Evolutionary conservation across 495 filamentous ascomycete genomes (phyloP), one percentile per base, ranked within the genome.

Genomic region (Aspergillus nidulans): DNA sequence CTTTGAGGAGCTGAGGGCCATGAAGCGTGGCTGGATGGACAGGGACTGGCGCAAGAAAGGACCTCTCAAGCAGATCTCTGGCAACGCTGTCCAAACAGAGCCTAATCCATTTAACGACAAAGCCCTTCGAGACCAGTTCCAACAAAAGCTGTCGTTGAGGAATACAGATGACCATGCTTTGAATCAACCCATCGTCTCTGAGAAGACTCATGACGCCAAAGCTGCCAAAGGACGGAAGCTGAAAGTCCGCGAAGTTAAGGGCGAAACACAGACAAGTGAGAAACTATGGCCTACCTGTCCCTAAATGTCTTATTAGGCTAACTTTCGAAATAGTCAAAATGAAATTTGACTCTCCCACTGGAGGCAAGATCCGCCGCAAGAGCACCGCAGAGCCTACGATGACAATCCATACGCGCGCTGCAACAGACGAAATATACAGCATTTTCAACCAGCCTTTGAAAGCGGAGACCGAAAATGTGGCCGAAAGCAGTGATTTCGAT

Each of bases 341-440:
- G 47, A 97, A 96, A 55, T 77, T 97, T 39, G 88, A 89, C 58
- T 97, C 91, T 10, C 91, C 91, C 1, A 87, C 88, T 0, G 81
- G 82, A 13, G 83, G 83, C 1, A 95, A 91, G 66, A 79, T 90
- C 24, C 85, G 80, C 40, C 78, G 82, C 44, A 92, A 89, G 73
- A 89, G 86, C 66, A 79, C 81, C 12, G 69, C 80, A 2, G 91
- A 96, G 64, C 89, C 91, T 23, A 98, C 94, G 1, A 97, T 98
- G 92, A 98, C 94, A 1, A 81, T 98, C 58, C 89, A 97, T 64
- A 98, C 94, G 16, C 89, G 84, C 48, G 92, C 92, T 49, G 94
- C 94, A 1, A 96, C 91, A 45, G 92, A 97, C 63, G 95, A 97
- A 58, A 97, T 98, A 45, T 95, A 97, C 68, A 90, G 88, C 56